Base-by-base conservation (phyloP, 23 red algal species). In the Cyanidioschyzon merolae region DNA sequence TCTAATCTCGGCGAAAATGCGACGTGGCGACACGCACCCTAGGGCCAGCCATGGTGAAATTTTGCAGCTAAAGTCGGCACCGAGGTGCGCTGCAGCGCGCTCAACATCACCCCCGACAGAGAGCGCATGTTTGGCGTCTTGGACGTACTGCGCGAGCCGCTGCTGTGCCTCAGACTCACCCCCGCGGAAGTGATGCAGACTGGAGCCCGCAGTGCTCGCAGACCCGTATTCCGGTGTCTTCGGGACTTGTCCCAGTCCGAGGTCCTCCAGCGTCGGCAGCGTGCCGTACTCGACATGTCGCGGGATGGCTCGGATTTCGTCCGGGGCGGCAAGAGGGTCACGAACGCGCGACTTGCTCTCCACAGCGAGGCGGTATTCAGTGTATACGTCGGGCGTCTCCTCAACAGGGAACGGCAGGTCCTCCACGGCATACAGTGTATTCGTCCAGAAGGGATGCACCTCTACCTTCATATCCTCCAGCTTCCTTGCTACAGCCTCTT, bases 41-140 rank as follows among this genome's bases (percentile, higher is more conserved):
- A 91, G 77, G 7, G 88, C 80, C 40, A 97, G 45, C 93, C 93
- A 97, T 39, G 93, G 93, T 1, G 79, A 81, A 39, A 97, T 97
- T 50, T 85, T 88, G 80, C 84, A 89, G 2, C 75, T 79, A 37
- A 97, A 90, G 57, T 91, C 93, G 21, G 88, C 83, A 2, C 94
- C 94, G 40, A 98, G 68, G 79, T 98, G 86, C 18, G 88, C 77
- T 30, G 75, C 59, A 34, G 67, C 68, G 12, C 58, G 67, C 3
- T 68, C 57, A 7, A 71, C 41, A 16, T 76, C 79, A 31, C 59
- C 86, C 38, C 45, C 17, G 21, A 45, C 50, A 0, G 38, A 24
- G 0, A 57, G 37, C 37, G 41, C 76, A 16, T 59, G 68, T 58
- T 75, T 79, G 12, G 78, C 79, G 21, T 96, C 92, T 36, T 78